Evolutionary conservation across 106 monocot genomes (phyloP), one percentile per base, ranked within the genome.

Genomic region (Posidonia australis): DNA sequence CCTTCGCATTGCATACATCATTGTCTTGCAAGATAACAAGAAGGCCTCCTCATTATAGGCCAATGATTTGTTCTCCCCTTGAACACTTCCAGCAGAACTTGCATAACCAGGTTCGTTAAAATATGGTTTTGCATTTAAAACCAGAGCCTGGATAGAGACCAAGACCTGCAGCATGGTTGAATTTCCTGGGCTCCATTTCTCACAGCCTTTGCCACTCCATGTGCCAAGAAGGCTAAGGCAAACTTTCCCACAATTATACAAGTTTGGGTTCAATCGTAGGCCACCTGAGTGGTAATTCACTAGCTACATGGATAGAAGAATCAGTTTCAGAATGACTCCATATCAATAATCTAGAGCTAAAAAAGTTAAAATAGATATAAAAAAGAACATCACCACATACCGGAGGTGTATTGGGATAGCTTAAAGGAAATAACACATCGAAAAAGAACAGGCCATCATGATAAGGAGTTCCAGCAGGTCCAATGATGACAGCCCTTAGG

Each of bases 401-500:
- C 19, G 76, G 80, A 25, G 80, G 80, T 12, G 27, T 11, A 27
- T 48, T 18, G 46, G 80, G 80, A 43, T 76, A 80, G 5, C 24
- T 32, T 27, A 30, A 22, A 22, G 80, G 80, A 46, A 76, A 80
- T 44, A 31, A 54, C 31, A 58, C 24, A 43, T 80, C 80, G 30
- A 80, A 80, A 51, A 80, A 80, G 80, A 80, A 80, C 10, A 80
- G 70, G 24, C 80, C 80, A 68, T 80, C 80, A 14, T 72, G 70
- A 44, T 80, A 80, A 55, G 80, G 80, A 63, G 80, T 80, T 58
- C 76, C 80, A 54, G 80, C 46, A 19, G 75, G 75, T 18, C 80
- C 80, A 62, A 75, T 18, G 19, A 80, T 64, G 20, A 64, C 75
- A 55, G 80, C 80, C 42, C 80, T 67, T 2, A 80, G 62, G 60